Evolutionary conservation across 2,329 filamentous ascomycete genomes (phyloP), one percentile per base, ranked within the genome.

Genomic region (Aspergillus versicolor): DNA sequence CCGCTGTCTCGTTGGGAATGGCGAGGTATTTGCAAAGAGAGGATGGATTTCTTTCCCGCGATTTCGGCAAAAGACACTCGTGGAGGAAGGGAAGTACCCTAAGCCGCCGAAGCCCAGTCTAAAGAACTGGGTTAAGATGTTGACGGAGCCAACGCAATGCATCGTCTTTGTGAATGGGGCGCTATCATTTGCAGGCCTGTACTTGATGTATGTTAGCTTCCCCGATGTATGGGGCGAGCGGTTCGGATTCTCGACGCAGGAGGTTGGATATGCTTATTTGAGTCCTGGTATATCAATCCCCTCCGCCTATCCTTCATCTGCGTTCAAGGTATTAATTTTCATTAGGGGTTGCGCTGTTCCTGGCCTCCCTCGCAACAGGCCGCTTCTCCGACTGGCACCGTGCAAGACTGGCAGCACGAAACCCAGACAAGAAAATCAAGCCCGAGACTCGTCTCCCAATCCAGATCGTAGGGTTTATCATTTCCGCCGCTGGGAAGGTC

Each of bases 1-100:
- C 8, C 73, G 78, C 24, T 70, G 72, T 5, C 65, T 76, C 2
- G 79, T 79, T 2, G 79, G 79, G 4, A 78, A 79, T 53, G 77
- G 77, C 15, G 61, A 64, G 15, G 15, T 53, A 4, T 57, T 57
- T 8, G 19, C 8, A 13, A 17, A 42, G 3, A 56, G 60, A 12
- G 54, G 19, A 21, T 65, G 47, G 13, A 32, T 68, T 15, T 47
- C 65, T 15, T 63, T 66, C 0, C 67, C 63, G 2, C 63, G 56
- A 21, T 41, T 65, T 8, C 62, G 55, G 17, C 24, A 64, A 8
- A 70, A 68, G 2, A 53, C 58, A 1, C 32, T 69, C 6, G 69
- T 63, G 3, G 61, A 64, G 5, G 61, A 67, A 48, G 42, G 58
- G 3, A 58, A 67, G 3, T 68, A 65, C 1, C 70, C 49, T 4